Evolutionary conservation across 176 grass and related monocot species (phyloP).

Genomic region (Zea luxurians): DNA sequence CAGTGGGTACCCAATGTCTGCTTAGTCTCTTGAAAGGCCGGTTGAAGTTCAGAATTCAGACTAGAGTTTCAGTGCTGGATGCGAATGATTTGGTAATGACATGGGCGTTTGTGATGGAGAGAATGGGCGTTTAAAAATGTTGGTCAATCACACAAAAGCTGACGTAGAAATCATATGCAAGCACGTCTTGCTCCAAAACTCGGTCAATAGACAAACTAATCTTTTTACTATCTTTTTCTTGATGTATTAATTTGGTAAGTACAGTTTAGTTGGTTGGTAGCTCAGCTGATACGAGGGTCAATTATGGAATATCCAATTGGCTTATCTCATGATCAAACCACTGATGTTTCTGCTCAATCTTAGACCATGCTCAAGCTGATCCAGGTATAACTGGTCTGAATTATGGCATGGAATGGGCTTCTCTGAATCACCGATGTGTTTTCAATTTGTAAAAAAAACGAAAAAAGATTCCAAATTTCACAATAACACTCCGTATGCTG

Average conservation of each 20-base stretch:
- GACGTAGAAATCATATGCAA: not conserved
- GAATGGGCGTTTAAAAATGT: too few species aligned
- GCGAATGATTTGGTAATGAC: conserved; percentile 7
- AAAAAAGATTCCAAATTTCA: not conserved
- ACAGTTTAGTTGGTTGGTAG: not conserved
- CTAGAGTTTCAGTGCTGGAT: not conserved
- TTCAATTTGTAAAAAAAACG: not conserved
- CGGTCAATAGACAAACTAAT: conserved; percentile 14
- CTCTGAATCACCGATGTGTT: not conserved
- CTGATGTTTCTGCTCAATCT: not conserved
- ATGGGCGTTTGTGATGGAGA: not conserved
- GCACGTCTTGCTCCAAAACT: not conserved
- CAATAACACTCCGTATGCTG: not conserved
- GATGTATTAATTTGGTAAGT: not conserved
- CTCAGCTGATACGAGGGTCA: conserved; percentile 10
- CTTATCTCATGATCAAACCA: not conserved
- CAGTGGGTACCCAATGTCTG: not conserved
- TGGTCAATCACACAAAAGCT: not conserved
- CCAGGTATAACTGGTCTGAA: not conserved
- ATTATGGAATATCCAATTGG: not conserved
- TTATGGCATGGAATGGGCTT: not conserved
- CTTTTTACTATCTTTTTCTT: not conserved
- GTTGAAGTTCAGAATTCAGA: conserved; percentile 1
- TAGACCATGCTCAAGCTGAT: conserved; percentile 15
- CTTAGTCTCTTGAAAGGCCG: not conserved